phyloP scores from a whole-genome alignment of 345 rosid genomes.

The Moringa oleifera region DNA sequence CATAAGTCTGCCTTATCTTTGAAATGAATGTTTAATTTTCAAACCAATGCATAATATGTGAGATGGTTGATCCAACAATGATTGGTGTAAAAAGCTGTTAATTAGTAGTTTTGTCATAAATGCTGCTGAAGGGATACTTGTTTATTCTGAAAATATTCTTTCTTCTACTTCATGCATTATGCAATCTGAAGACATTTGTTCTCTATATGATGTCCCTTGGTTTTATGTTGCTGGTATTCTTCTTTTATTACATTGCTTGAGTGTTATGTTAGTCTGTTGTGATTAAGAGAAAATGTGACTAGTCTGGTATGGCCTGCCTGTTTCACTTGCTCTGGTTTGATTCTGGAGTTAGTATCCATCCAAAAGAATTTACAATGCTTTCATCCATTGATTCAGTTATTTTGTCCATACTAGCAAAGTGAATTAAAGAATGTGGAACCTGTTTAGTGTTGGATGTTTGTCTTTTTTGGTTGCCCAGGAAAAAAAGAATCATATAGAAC shows the following conservation, averaged over 20 bases:
- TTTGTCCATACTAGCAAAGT: no score
- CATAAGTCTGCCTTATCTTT: not conserved
- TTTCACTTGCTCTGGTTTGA: not conserved
- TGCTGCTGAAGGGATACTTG: not conserved
- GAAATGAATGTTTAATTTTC: not conserved
- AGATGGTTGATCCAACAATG: not conserved
- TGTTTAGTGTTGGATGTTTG: no score
- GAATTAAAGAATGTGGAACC: no score
- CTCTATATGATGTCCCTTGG: not conserved
- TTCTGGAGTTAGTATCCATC: not conserved
- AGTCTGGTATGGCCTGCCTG: not conserved
- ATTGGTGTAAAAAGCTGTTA: not conserved
- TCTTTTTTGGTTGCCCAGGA: no score
- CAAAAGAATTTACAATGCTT: not conserved
- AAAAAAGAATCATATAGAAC: no score
- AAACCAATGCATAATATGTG: no score
- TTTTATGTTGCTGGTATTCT: slow-evolving; percentile 2
- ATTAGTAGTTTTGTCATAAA: not conserved
- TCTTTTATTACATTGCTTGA: not conserved
- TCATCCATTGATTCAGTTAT: not conserved
- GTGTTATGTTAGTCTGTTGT: not conserved
- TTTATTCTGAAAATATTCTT: not conserved
- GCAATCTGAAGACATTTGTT: not conserved
- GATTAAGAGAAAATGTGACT: not conserved
- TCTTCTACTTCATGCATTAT: not conserved